A percentile compares a stretch with the other conserved stretches of the same genome.
Evolutionary conservation across 1,284 basidiomycete genomes (phyloP).

Genomic region (Mycena sp.): DNA sequence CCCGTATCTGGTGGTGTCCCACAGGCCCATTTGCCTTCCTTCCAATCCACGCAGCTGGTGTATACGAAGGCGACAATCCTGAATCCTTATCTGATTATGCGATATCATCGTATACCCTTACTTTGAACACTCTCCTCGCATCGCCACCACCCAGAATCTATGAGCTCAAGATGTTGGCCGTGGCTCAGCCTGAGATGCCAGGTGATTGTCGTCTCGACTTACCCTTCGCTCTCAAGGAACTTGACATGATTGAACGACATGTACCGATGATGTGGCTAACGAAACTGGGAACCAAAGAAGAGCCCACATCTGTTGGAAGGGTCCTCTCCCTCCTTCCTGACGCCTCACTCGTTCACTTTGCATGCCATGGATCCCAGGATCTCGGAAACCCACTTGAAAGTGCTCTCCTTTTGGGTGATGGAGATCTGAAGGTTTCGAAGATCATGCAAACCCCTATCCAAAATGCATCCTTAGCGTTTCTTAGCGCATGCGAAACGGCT

Average conservation of each 20-base stretch:
- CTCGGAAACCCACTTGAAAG: conserved; percentile 38
- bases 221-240: conserved; percentile 16
- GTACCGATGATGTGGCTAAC: conserved; percentile 11
- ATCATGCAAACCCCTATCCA: conserved; percentile 38
- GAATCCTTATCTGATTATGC: conserved; percentile 35
- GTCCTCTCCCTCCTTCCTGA: conserved; percentile 19
- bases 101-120: conserved; percentile 43
- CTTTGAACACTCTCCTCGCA: conserved; percentile 33
- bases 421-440: conserved; percentile 38
- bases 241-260: conserved; percentile 18
- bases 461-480: conserved; percentile 42
- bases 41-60: conserved; percentile 44
- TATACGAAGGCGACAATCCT: conserved; percentile 23
- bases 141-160: conserved; percentile 18
- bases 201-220: conserved; percentile 29
- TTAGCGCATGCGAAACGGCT: conserved; percentile 39
- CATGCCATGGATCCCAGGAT: conserved; percentile 44
- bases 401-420: conserved; percentile 40
- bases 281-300: conserved; percentile 16
- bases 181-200: conserved; percentile 31
- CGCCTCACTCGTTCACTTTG: conserved; percentile 39
- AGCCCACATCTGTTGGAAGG: conserved; percentile 17
- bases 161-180: conserved; percentile 10
- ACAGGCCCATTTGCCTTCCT: conserved; percentile 31
- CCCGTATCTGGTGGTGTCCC: neutral